Evolutionary conservation across 2,329 filamentous ascomycete species (phyloP).

Genomic region (Aspergillus bombycis): DNA sequence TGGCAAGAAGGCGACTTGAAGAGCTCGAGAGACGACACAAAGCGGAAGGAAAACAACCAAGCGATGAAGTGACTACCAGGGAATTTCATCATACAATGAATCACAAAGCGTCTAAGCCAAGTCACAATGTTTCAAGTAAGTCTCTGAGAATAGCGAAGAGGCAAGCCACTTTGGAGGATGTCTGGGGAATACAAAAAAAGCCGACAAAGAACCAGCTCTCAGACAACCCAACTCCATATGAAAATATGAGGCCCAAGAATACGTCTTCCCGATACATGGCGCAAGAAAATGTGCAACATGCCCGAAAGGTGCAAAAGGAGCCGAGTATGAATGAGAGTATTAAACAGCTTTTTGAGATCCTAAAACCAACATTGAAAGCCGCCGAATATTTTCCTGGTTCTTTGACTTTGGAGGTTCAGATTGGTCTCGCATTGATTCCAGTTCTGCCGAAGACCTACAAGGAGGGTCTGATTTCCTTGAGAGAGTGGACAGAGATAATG

Average conservation of each 20-base stretch:
- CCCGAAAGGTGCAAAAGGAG: background rate
- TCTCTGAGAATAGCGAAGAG: constrained; percentile 24
- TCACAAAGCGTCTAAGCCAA: constrained; percentile 29
- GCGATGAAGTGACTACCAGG: constrained; percentile 27
- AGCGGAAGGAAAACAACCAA: constrained; percentile 12
- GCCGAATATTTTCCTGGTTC: constrained; percentile 39
- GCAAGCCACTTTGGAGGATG: constrained; percentile 33
- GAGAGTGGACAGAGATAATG: constrained; percentile 38
- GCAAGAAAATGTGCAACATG: background rate
- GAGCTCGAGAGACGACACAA: constrained; percentile 19
- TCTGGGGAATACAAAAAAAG: constrained; percentile 28
- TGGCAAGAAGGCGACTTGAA: constrained; percentile 14
- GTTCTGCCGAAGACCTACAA: constrained; percentile 27
- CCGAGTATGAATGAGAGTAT: constrained; percentile 13
- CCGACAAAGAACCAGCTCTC: constrained; percentile 8
- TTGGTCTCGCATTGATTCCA: constrained; percentile 41
- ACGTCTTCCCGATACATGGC: background rate
- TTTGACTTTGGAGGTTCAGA: constrained; percentile 39
- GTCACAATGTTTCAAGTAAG: constrained; percentile 21
- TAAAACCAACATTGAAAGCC: constrained; percentile 37
- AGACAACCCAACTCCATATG: background rate
- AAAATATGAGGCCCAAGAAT: background rate
- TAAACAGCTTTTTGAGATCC: constrained; percentile 30
- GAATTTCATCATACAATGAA: constrained; percentile 34
- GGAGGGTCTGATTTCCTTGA: constrained; percentile 21